These are phyloP conservation scores for Suaeda aralocaspica DNA, from an alignment of 148 eudicot genomes.

Conservation along the genomic window DNA sequence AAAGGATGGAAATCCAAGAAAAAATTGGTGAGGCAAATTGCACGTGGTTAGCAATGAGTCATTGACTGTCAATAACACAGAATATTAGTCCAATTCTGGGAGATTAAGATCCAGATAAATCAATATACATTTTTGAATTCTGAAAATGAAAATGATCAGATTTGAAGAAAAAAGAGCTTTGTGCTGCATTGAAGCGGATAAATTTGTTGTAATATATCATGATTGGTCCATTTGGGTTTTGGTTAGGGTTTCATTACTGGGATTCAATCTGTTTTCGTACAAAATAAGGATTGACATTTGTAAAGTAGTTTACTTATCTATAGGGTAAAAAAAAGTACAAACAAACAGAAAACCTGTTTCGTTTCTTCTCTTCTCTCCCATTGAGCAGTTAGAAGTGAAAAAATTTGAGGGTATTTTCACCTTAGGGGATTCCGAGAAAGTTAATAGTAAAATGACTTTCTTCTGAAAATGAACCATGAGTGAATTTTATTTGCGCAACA, in stretches of 20 bases:
- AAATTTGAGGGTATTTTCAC: conserved; percentile 31
- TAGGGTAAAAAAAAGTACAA: not conserved
- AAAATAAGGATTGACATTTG: conserved; percentile 27
- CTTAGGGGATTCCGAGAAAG: not conserved
- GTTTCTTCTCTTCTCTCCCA: no score
- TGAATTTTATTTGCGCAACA: not conserved
- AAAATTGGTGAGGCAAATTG: not conserved
- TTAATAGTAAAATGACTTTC: conserved; percentile 23
- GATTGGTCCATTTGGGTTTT: conserved; percentile 90
- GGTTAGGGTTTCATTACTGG: conserved; percentile 82
- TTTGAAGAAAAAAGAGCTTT: conserved; percentile 34
- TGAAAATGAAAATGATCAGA: conserved; percentile 25
- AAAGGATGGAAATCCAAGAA: conserved; percentile 32
- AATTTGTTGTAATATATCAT: conserved; percentile 64
- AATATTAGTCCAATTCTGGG: conserved; percentile 11
- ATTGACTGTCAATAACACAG: conserved; percentile 8
- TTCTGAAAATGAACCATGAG: conserved; percentile 15
- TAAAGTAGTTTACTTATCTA: not conserved
- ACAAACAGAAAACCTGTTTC: conserved; percentile 1
- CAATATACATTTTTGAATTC: conserved; percentile 32
- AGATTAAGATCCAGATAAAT: conserved; percentile 19
- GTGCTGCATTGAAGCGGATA: conserved; percentile 62
- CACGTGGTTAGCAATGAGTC: not conserved
- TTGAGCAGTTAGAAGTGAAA: conserved; percentile 17
- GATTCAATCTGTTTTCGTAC: conserved; percentile 42